phyloP scores from a whole-genome alignment of 2,329 filamentous ascomycete species.

The Xylaria sp. region DNA sequence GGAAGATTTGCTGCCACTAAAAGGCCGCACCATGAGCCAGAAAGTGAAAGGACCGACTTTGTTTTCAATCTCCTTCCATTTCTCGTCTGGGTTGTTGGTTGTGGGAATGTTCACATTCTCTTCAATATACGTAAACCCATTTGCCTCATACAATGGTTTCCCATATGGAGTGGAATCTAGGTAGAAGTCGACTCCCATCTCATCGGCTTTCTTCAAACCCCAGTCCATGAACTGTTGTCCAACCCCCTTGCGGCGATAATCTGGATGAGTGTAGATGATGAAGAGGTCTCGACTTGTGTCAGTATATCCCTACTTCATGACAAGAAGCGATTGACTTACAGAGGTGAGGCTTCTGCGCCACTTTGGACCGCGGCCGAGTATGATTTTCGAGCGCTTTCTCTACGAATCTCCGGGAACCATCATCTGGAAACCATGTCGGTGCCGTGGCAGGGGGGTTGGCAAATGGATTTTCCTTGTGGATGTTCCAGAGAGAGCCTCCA shows the following conservation, averaged over 20 bases:
- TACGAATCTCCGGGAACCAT: conserved; percentile 31
- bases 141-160: conserved; percentile 35
- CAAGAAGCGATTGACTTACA: conserved; percentile 27
- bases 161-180: conserved; percentile 35
- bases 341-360: conserved; percentile 33
- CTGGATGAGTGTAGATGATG: conserved; percentile 36
- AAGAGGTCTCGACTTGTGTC: conserved; percentile 12
- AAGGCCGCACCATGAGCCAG: conserved; percentile 26
- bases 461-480: conserved; percentile 40
- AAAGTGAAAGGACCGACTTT: conserved; percentile 46
- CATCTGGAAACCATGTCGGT: conserved; percentile 44
- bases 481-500: conserved; percentile 21
- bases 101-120: conserved; percentile 32
- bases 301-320: neutral
- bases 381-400: conserved; percentile 30
- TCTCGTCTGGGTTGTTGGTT: conserved; percentile 32
- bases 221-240: conserved; percentile 35
- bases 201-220: conserved; percentile 35
- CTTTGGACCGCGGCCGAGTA: conserved; percentile 17
- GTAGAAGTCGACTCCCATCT: conserved; percentile 34
- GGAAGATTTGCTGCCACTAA: neutral
- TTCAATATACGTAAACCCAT: conserved; percentile 32
- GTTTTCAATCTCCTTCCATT: conserved; percentile 42
- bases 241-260: conserved; percentile 35
- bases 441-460: conserved; percentile 21